Base-by-base conservation (phyloP, 805 yeast genomes). In the Candida schatavii region DNA sequence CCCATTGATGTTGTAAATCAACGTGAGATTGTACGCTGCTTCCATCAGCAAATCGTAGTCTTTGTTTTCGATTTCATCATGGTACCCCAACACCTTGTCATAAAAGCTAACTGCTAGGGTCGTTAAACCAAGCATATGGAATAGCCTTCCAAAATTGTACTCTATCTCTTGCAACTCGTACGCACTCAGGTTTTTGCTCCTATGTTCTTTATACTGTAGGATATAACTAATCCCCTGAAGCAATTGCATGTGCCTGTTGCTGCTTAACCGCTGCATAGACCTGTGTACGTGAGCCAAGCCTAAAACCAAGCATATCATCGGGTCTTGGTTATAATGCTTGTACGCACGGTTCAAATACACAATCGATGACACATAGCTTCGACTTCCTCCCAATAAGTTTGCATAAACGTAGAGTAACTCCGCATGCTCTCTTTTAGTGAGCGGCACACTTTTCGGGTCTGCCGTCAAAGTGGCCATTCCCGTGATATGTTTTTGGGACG, bases 251-350 rank as follows among this genome's bases (percentile, higher is more conserved):
- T 91, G 97, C 42, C 97, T 78, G 59, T 88, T 87, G 5, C 82
- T 74, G 3, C 96, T 83, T 44, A 87, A 80, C 47, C 99, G 73
- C 62, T 93, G 98, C 81, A 90, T 83, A 0, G 97, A 85, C 33
- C 98, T 74, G 52, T 91, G 97, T 19, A 90, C 68, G 62, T 89
- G 90, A 0, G 90, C 81, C 31, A 93, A 61, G 0, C 93, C 97
- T 35, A 86, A 68, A 28, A 85, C 62, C 21, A 93, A 69, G 46
- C 88, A 75, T 2, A 93, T 68, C 68, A 88, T 77, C 1, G 97
- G 95, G 48, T 91, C 96, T 32, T 78, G 64, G 34, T 83, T 82
- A 42, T 78, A 78, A 19, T 78, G 74, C 39, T 75, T 75, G 56
- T 85, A 85, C 3, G 88, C 81, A 43, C 90, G 77, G 36, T 80